Percentiles rank a stretch among this genome's conserved stretches.
Conservation (phyloP, 139 green algal species). For the Coelastrella sp. region DNA sequence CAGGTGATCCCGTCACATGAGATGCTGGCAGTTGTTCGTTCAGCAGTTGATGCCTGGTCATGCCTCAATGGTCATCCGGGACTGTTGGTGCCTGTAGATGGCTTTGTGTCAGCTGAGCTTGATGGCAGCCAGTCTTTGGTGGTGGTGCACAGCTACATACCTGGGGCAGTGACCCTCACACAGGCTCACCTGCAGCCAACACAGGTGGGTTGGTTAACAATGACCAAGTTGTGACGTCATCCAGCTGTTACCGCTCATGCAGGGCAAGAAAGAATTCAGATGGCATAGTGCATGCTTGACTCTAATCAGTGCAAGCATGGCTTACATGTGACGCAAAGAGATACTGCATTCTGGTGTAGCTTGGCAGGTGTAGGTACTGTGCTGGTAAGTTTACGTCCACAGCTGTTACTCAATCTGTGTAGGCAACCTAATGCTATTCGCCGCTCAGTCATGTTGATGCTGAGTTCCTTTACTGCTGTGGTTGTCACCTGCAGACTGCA, state of each 20-base stretch:
- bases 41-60: conserved; percentile 75
- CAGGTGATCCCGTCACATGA: conserved; percentile 76
- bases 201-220: background rate
- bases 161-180: conserved; percentile 45
- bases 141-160: conserved; percentile 75
- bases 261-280: too few species aligned
- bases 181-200: conserved; percentile 50
- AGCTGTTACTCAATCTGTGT: too few species aligned
- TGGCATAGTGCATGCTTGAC: too few species aligned
- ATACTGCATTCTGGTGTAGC: too few species aligned
- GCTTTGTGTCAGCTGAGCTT: conserved; percentile 80
- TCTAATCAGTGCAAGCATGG: too few species aligned
- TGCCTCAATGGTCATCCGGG: conserved; percentile 75
- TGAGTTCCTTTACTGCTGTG: background rate
- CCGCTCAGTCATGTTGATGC: background rate
- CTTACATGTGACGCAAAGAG: too few species aligned
- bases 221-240: too few species aligned
- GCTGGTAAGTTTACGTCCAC: too few species aligned
- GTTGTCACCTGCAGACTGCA: conserved; percentile 42
- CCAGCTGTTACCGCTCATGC: too few species aligned
- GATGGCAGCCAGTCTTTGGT: conserved; percentile 52
- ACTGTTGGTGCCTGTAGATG: conserved; percentile 70
- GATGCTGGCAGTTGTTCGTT: conserved; percentile 67
- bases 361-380: too few species aligned
- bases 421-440: too few species aligned